Base-by-base conservation (phyloP, 1,139 yeast genomes). In the Geotrichum citri-aurantii region DNA sequence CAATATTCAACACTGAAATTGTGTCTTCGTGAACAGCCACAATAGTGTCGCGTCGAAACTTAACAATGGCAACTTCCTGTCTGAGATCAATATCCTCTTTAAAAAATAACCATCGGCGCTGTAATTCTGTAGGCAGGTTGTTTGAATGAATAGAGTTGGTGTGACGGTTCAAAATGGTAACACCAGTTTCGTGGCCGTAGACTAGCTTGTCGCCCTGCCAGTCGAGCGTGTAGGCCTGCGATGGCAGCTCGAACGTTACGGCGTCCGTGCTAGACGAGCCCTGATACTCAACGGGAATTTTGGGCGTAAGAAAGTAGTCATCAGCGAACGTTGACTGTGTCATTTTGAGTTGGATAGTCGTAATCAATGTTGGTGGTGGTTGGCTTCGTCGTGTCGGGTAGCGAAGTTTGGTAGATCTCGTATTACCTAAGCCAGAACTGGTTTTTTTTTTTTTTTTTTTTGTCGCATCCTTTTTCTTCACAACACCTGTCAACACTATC, bases 1-100 rank as follows among this genome's bases (percentile, higher is more conserved):
- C 29, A 14, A 58, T 50, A 44, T 61, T 56, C 17, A 63, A 49
- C 23, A 65, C 50, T 1, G 69, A 57, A 19, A 69, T 62, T 7
- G 55, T 52, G 54, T 66, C 66, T 2, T 69, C 65, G 54, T 68
- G 71, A 3, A 64, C 67, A 2, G 67, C 69, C n/a, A 66, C 69
- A 10, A 68, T 31, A 21, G 53, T 57, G 7, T 59, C 61, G 3
- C 62, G 65, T 21, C 58, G 57, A 23, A 62, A 53, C n/a, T 65
- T 52, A 8, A 68, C 64, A 6, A 59, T 50, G 12, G 61, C 62
- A 1, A 63, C 68, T 8, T 65, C 63, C 42, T 54, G 55, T 8
- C 70, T 70, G 14, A 66, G 57, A 53, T 67, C 64, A 37, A 61
- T 52, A 37, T 59, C 59, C 2, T 55, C 24, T 55, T 60, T 62